phyloP scores from a whole-genome alignment of 208 protist species.

The Sergeia podlipaevii region DNA sequence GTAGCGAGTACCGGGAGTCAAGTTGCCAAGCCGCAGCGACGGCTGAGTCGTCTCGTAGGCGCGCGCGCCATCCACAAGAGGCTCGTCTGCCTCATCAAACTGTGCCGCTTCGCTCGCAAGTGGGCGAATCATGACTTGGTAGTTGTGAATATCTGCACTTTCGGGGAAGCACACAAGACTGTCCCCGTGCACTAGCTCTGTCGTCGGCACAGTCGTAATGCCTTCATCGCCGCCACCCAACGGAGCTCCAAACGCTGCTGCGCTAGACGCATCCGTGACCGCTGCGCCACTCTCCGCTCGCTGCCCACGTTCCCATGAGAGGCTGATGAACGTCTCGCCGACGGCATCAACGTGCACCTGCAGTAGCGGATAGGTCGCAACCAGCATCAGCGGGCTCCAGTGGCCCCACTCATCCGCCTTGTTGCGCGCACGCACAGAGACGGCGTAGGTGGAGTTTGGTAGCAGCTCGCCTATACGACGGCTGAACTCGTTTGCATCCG shows the following conservation, averaged over 20 bases:
- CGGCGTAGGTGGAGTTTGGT: constrained; percentile 63
- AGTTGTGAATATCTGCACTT: constrained; percentile 77
- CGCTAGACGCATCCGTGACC: constrained; percentile 1
- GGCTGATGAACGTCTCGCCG: constrained; percentile 84
- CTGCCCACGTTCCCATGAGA: constrained; percentile 67
- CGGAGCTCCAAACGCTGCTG: no score
- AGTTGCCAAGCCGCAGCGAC: constrained; percentile 72
- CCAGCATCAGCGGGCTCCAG: constrained; percentile 60
- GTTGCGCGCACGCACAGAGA: constrained; percentile 78
- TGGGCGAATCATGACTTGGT: constrained; percentile 80
- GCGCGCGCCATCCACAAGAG: constrained; percentile 74
- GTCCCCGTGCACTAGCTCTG: constrained; percentile 9
- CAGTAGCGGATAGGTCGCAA: constrained; percentile 78
- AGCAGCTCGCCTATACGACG: constrained; percentile 57
- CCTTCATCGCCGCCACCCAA: not conserved
- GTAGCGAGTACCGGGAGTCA: constrained; percentile 81
- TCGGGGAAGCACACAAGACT: constrained; percentile 78
- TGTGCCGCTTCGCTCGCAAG: constrained; percentile 50
- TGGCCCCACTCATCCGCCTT: constrained; percentile 79
- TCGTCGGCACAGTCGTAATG: not conserved
- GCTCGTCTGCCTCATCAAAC: constrained; percentile 82
- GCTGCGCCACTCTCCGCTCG: constrained; percentile 5
- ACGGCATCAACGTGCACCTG: constrained; percentile 47
- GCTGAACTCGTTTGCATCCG: constrained; percentile 28
- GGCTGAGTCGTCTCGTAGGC: constrained; percentile 91